Evolutionary conservation across 345 rosid species (phyloP), one percentile per base, ranked within the genome.

Genomic region (Citrus sp.): DNA sequence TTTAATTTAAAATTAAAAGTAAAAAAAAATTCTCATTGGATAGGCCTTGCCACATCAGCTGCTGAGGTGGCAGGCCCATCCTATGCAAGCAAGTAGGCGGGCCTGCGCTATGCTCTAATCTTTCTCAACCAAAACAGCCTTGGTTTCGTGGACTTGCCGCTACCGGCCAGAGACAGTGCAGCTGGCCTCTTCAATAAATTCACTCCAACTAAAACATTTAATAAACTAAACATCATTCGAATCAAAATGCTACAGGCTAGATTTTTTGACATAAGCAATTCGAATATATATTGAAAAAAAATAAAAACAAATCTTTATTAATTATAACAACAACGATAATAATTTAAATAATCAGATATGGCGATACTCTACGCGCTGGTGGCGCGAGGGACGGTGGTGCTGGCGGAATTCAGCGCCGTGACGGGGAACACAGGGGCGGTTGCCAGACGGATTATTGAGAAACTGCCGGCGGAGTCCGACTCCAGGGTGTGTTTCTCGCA

Each of bases 351-450:
- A 42, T n/a, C 12, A 14, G 83, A 78, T 35, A 96, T 96, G 98
- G 98, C 95, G 91, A 94, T 96, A 70, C 54, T 92, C 2, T 94
- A 94, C 80, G 97, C 98, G 59, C 90, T 92, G 76, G 99, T 96
- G 83, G 95, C 99, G 51, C 84, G 98, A 59, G 98, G 93, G 30
- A 94, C 97, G 82, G 98, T 96, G 77, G 94, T 92, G 28, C 85
- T 96, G 69, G 95, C 99, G 32, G 99, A 96, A 85, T 96, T 96
- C 88, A 94, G 95, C 85, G 99, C 97, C 54, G 98, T 92, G 67
- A 89, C 97, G 8, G 99, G 99, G 59, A 96, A 96, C 85, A 79
- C 93, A 2, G 98, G 98, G 75, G 95, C 98, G 19, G 95, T 96
- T 46, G 90, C 90, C 12, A 81, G 99, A 32, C 86, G 98, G 88